Conservation (phyloP, 2,329 filamentous ascomycete species). For the Beauveria sp. region DNA sequence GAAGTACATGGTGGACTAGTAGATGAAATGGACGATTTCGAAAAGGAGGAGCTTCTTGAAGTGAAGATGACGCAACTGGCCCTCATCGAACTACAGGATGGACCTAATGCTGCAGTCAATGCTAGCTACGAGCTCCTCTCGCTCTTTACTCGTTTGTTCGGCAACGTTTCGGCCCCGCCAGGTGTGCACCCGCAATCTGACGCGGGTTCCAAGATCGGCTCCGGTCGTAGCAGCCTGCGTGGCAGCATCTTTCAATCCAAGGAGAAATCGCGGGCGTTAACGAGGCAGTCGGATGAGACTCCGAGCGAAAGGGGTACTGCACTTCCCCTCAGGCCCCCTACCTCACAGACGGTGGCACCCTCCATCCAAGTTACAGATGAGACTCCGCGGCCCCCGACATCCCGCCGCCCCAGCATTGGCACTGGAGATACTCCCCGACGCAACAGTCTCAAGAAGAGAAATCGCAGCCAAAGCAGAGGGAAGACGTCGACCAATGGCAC, state of each 20-base stretch:
- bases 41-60: conserved; percentile 84
- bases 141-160: conserved; percentile 76
- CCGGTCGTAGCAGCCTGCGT: conserved; percentile 61
- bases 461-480: conserved; percentile 41
- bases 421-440: conserved; percentile 31
- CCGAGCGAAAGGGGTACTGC: conserved; percentile 30
- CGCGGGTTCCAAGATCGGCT: conserved; percentile 64
- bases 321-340: conserved; percentile 24
- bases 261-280: conserved; percentile 37
- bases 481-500: conserved; percentile 38
- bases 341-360: conserved; percentile 48
- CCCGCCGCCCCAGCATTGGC: conserved; percentile 23
- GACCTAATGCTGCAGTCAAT: conserved; percentile 79
- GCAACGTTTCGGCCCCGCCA: conserved; percentile 42
- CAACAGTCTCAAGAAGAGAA: conserved; percentile 46
- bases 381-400: conserved; percentile 35
- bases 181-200: conserved; percentile 33
- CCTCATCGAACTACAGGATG: conserved; percentile 75
- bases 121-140: conserved; percentile 77
- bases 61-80: conserved; percentile 92
- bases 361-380: conserved; percentile 72
- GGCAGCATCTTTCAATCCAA: conserved; percentile 70
- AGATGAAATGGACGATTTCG: conserved; percentile 73
- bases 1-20: conserved; percentile 45
- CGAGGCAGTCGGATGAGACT: conserved; percentile 30